Conservation (phyloP, 2,329 filamentous ascomycete species). For the Monilinia fructigena region DNA sequence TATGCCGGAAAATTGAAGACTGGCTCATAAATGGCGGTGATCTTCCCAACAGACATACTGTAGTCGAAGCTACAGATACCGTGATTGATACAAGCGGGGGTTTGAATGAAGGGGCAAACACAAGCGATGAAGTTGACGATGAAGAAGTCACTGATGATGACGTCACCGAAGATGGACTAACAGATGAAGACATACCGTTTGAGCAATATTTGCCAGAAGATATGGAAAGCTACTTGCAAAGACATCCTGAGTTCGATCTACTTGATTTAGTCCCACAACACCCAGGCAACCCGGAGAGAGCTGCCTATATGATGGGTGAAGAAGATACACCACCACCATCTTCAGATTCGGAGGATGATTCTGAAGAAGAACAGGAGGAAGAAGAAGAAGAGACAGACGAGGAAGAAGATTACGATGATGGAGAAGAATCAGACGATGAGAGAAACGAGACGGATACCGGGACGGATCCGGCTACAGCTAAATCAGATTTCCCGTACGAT, state of each 20-base stretch:
- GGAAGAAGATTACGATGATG: background rate
- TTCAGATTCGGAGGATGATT: background rate
- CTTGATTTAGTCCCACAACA: background rate
- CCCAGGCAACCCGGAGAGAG: background rate
- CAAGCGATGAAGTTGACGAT: too few relatives aligned
- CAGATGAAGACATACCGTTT: too few relatives aligned
- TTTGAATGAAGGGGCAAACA: background rate
- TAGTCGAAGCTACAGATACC: background rate
- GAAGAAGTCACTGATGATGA: too few relatives aligned
- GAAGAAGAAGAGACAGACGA: background rate
- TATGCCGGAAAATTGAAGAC: conserved; percentile 23
- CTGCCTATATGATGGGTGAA: background rate
- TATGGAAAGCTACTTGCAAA: background rate
- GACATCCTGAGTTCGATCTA: background rate
- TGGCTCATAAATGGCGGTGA: conserved; percentile 31
- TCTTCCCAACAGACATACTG: background rate
- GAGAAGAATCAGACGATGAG: background rate
- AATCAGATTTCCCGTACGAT: background rate
- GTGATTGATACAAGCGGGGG: background rate
- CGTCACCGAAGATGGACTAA: too few relatives aligned
- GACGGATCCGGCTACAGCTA: background rate
- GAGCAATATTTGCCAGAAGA: background rate
- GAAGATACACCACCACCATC: background rate
- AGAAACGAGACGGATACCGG: too few relatives aligned
- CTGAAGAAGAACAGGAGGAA: background rate